These are phyloP conservation scores for Tritrichomonas foetus DNA, from an alignment of 208 protist species.

Conservation along the genomic window DNA sequence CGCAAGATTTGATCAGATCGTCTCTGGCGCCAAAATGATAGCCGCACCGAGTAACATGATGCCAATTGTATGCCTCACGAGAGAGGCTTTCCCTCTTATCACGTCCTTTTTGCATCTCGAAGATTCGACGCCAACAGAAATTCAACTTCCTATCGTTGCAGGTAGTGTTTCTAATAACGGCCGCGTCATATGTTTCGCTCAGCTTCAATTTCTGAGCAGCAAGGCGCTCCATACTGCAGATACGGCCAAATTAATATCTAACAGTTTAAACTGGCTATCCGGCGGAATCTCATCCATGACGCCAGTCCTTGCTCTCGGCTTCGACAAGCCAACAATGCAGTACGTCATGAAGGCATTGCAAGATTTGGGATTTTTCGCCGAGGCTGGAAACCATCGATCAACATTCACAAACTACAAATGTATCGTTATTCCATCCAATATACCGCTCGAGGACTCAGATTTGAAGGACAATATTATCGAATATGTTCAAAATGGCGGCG, in stretches of 20 bases:
- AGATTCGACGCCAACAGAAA: not conserved
- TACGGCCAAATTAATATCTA: not conserved
- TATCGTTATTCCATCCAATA: not conserved
- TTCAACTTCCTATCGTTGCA: slow-evolving; percentile 17
- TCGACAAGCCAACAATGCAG: not conserved
- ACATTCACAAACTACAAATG: not conserved
- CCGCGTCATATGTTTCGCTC: not conserved
- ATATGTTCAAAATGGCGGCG: not conserved
- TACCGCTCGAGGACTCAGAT: not conserved
- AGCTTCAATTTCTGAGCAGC: not conserved
- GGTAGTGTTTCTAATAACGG: too few relatives aligned
- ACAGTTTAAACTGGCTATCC: not conserved
- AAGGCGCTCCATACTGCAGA: not conserved
- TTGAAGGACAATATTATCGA: not conserved
- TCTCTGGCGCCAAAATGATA: not conserved
- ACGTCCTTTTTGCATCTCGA: not conserved
- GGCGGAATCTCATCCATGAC: not conserved
- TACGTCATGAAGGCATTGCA: not conserved
- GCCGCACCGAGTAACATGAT: not conserved
- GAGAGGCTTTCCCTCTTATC: not conserved
- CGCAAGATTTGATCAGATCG: not conserved
- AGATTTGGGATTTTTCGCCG: not conserved
- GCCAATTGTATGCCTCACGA: not conserved
- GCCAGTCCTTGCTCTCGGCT: not conserved
- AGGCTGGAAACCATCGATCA: not conserved